Evolutionary conservation across 2,329 filamentous ascomycete species (phyloP).

Genomic region (Curvularia eragrostidis): DNA sequence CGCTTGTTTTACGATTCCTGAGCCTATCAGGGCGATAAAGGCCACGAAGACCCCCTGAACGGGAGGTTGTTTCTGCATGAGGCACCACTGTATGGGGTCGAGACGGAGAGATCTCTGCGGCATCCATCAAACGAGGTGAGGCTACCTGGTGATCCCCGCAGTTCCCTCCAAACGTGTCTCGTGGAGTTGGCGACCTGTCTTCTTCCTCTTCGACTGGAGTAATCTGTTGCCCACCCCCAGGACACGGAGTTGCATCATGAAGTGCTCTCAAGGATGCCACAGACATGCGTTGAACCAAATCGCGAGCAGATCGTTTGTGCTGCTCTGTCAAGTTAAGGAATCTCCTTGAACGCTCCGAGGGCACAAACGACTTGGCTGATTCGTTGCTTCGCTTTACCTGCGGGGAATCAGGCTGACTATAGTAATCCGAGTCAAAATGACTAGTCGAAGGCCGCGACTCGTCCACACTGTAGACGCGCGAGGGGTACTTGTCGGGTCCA

Average conservation of each 20-base stretch:
- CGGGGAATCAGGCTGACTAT: slow-evolving; percentile 46
- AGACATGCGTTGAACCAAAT: slow-evolving; percentile 43
- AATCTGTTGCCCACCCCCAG: slow-evolving; percentile 18
- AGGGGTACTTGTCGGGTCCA: slow-evolving; percentile 24
- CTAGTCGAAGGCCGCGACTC: slow-evolving; percentile 47
- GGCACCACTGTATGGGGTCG: slow-evolving; percentile 17
- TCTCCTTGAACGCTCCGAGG: slow-evolving; percentile 40
- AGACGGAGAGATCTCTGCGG: slow-evolving; percentile 17
- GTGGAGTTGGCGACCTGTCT: slow-evolving; percentile 10
- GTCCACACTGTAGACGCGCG: slow-evolving; percentile 43
- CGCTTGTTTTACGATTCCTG: slow-evolving; percentile 17
- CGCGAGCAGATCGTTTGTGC: slow-evolving; percentile 33
- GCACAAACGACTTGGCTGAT: slow-evolving; percentile 22
- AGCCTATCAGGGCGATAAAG: slow-evolving; percentile 25
- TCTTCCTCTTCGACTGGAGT: slow-evolving; percentile 15
- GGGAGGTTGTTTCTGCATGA: slow-evolving; percentile 22
- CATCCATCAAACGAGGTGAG: slow-evolving; percentile 20
- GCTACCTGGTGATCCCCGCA: slow-evolving; percentile 10
- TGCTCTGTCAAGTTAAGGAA: slow-evolving; percentile 39
- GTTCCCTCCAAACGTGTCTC: slow-evolving; percentile 16
- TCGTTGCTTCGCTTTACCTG: slow-evolving; percentile 30
- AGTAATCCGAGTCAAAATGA: slow-evolving; percentile 48
- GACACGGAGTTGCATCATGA: slow-evolving; percentile 17
- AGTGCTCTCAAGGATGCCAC: slow-evolving; percentile 36
- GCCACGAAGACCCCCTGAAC: slow-evolving; percentile 30